phyloP scores from a whole-genome alignment of 129 eudicot species.

The Logfia minima region DNA sequence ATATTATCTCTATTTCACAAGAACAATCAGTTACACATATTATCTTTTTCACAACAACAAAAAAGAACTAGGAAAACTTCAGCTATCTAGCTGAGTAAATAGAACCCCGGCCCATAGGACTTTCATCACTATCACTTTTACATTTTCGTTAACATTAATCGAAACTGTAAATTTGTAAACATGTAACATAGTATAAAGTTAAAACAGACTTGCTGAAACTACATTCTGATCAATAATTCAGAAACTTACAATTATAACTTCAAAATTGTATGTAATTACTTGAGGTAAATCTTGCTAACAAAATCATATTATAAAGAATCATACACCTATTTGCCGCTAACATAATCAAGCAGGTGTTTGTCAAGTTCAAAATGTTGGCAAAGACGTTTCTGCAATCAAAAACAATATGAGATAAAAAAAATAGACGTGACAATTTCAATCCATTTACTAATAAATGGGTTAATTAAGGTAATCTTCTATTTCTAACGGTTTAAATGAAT shows the following conservation, averaged over 20 bases:
- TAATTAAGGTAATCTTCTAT: not conserved
- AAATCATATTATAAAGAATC: slow-evolving; percentile 13
- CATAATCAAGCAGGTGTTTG: slow-evolving; percentile 75
- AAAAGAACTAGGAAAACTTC: too few relatives aligned
- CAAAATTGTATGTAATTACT: slow-evolving; percentile 3
- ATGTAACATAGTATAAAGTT: not conserved
- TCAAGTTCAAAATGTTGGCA: slow-evolving; percentile 95
- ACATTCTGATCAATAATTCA: not conserved
- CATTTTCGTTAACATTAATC: not conserved
- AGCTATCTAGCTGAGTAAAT: too few relatives aligned
- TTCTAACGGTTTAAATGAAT: not conserved
- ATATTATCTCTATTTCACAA: too few relatives aligned
- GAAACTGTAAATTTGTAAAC: not conserved
- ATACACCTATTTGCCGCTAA: slow-evolving; percentile 66
- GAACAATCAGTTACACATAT: too few relatives aligned
- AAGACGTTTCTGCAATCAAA: slow-evolving; percentile 68
- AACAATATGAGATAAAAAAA: not conserved
- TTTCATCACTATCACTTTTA: too few relatives aligned
- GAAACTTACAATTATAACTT: slow-evolving; percentile 13
- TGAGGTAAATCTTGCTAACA: slow-evolving; percentile 11
- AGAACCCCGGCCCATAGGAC: too few relatives aligned
- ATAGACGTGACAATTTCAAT: not conserved
- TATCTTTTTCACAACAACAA: too few relatives aligned
- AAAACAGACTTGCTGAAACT: not conserved
- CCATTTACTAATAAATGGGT: not conserved